Base-by-base conservation (phyloP, 2,329 filamentous ascomycete species). In the Aureobasidium uvarum region DNA sequence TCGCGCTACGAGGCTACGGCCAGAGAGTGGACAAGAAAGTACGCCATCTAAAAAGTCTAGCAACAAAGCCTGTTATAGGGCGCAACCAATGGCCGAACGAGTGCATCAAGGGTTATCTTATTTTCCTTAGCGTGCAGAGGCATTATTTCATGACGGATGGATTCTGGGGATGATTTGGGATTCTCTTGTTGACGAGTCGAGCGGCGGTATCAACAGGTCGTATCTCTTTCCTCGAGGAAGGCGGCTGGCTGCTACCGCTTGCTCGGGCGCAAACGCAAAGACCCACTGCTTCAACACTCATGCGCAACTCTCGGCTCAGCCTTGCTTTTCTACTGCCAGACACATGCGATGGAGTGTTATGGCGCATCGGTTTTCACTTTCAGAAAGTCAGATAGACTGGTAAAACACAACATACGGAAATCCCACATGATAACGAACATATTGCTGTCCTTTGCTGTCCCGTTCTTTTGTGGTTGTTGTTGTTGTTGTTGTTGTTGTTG, bases 21-120 rank as follows among this genome's bases (percentile, higher is more conserved):
- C 68, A 86, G 94, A 73, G 95, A 99, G 83, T 99, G 95, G 95
- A 99, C 95, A 74, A 88, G 94, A 80, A 99, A 99, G 86, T 98
- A 98, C 79, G 95, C 95, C 77, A 95, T 98, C 80, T 98, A 87
- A 73, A 33, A 39, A 41, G 39, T 54, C 36, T 36, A 60, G 56
- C 56, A 48, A 31, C 43, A 5, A 48, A 60, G 56, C 56, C 41
- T 18, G 31, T 38, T 25, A 60, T 3, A 60, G 43, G 56, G 56
- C 56, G n/a, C 41, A 18, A 60, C 6, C 41, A 46, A 60, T 36
- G 56, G 56, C 31, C 56, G 56, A 38, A 46, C 14, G 46, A 50
- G 45, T 62, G 58, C 45, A 62, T 38, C 45, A 41, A 39, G 16
- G 58, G 16, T 50, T 41, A 62, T 51, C 11, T 11, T 51, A 20